Percentiles rank a stretch among this genome's conserved stretches.
Evolutionary conservation across 176 grass and related monocot species (phyloP).

Genomic region (Sorghum bicolor): DNA sequence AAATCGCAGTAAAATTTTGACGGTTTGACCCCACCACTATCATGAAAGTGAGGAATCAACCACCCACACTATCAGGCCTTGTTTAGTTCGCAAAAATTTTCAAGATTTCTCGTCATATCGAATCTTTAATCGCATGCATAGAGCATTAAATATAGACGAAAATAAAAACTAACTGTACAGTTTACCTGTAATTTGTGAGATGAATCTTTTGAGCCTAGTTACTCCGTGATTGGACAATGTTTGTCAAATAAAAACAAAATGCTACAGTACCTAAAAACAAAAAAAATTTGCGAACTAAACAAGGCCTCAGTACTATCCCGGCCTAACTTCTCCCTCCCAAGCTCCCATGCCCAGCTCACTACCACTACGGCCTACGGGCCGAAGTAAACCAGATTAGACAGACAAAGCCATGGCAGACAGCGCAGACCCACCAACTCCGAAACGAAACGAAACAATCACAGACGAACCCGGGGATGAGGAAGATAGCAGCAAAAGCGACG

Average conservation of each 20-base stretch:
- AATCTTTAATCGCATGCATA: no score
- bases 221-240: no score
- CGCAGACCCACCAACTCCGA: slow-evolving; percentile 38
- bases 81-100: no score
- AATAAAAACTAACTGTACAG: no score
- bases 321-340: not conserved
- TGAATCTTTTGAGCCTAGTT: no score
- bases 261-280: no score
- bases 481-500: slow-evolving; percentile 30
- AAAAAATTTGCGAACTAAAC: no score
- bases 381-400: not conserved
- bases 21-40: slow-evolving; percentile 4
- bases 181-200: no score
- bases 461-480: not conserved
- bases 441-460: slow-evolving; percentile 23
- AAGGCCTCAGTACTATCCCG: no score
- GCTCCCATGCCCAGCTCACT: not conserved
- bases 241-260: no score
- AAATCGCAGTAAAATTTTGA: not conserved
- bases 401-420: slow-evolving; percentile 27
- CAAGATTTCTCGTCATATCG: no score
- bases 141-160: no score
- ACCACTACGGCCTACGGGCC: not conserved
- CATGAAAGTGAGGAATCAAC: not conserved
- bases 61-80: not conserved